These are phyloP conservation scores for Malania oleifera DNA, from an alignment of 164 flowering plant genomes.

Conservation along the genomic window DNA sequence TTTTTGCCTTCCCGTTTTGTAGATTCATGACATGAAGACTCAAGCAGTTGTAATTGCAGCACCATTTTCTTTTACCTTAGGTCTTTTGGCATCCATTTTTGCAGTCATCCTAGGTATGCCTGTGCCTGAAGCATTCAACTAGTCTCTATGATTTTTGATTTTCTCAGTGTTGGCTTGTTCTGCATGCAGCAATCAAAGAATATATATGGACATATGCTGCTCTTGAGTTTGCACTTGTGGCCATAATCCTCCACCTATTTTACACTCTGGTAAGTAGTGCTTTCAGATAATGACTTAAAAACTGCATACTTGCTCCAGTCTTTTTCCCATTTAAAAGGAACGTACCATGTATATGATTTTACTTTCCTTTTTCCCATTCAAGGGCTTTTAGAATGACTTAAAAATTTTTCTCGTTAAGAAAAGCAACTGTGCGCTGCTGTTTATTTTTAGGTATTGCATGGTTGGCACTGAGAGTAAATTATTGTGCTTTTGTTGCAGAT, in stretches of 20 bases:
- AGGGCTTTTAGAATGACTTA: no score
- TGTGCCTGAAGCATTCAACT: conserved; percentile 5
- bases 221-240: conserved; percentile 72
- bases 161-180: not conserved
- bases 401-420: not conserved
- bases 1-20: conserved; percentile 1
- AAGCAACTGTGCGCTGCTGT: not conserved
- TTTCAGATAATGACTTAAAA: not conserved
- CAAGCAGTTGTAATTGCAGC: conserved; percentile 67
- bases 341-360: not conserved
- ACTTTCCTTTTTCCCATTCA: no score
- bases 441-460: not conserved
- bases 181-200: conserved; percentile 69
- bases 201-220: conserved; percentile 93
- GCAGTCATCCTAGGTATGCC: conserved; percentile 68
- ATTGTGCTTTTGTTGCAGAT: no score
- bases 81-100: conserved; percentile 61
- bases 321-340: not conserved
- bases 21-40: conserved; percentile 62
- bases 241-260: conserved; percentile 49
- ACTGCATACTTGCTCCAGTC: not conserved
- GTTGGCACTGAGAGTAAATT: no score
- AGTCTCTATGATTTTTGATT: not conserved
- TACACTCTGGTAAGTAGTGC: conserved; percentile 48
- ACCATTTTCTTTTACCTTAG: conserved; percentile 76